Evolutionary conservation across 805 yeast species (phyloP), one percentile per base, ranked within the genome.

Genomic region (Barnettozyma populi): DNA sequence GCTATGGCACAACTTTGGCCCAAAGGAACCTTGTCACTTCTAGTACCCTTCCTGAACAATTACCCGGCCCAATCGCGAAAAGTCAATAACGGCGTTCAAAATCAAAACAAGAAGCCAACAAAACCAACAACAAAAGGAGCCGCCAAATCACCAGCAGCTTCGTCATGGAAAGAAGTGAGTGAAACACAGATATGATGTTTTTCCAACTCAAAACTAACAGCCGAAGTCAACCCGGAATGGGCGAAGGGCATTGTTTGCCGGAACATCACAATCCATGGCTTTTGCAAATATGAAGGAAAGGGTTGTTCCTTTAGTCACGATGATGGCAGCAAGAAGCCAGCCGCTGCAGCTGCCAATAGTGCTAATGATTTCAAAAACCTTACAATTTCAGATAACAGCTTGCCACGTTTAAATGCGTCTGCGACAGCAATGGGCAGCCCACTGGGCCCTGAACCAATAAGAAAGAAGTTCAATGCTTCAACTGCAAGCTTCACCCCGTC

Each of bases 301-400:
- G 96, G 96, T 10, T 89, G 96, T 62, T 84, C 83, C 2, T 89
- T 87, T 61, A 80, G 79, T 44, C 95, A 87, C 63, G 84, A 77
- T 49, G 66, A 62, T 36, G 71, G 68, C 41, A 59, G 35, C 46
- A 34, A 19, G 11, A 43, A 29, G 10, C 41, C 45, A 23, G 36
- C 39, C 24, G 21, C 44, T 13, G 20, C 35, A 9, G 16, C 35
- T 31, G 25, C 24, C 29, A 14, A 19, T 24, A 41, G 19, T 29
- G 23, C 25, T n/a, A 24, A 37, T 21, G 44, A 40, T 5, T 9
- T 29, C 16, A 25, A 16, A n/a, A 27, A 24, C 20, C 43, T 40
- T 9, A 25, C 32, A 19, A 27, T 40, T 7, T 25, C 32, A 7
- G 40, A 45, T 41, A 24, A 16, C 37, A 54, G n/a, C 14, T 23